Conservation (phyloP, 2,329 filamentous ascomycete genomes). For the Colletotrichum sp. region DNA sequence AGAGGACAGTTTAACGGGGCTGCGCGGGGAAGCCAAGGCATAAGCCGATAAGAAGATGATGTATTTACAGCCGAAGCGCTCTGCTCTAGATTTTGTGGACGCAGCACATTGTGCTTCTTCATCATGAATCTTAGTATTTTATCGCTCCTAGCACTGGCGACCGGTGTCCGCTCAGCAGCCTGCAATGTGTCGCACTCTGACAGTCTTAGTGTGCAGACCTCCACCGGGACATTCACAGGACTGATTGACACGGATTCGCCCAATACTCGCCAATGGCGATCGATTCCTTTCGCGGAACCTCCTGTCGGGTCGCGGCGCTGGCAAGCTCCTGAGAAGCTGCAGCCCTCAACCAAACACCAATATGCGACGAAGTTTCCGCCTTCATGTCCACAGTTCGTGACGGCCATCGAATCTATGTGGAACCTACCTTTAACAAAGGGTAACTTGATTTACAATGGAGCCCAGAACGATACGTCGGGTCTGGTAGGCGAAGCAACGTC, state of each 20-base stretch:
- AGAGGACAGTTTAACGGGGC: not conserved
- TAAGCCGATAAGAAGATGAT: not conserved
- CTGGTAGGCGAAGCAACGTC: conserved; percentile 25
- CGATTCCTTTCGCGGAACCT: conserved; percentile 41
- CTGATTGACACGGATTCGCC: conserved; percentile 34
- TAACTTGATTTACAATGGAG: conserved; percentile 26
- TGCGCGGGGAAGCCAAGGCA: not conserved
- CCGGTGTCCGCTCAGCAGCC: not conserved
- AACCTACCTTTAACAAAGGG: conserved; percentile 25
- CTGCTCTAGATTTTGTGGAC: not conserved
- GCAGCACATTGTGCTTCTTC: not conserved
- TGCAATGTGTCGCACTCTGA: not conserved
- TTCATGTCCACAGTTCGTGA: conserved; percentile 39
- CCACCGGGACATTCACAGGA: conserved; percentile 37
- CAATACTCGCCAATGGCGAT: conserved; percentile 39
- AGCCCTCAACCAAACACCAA: conserved; percentile 26
- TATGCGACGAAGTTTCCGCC: conserved; percentile 31
- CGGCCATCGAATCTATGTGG: conserved; percentile 30
- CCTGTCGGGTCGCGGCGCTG: conserved; percentile 33
- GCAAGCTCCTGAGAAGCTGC: conserved; percentile 30
- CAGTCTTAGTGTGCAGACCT: conserved; percentile 32
- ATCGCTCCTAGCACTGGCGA: not conserved
- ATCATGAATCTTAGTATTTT: not conserved
- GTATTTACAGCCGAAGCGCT: not conserved
- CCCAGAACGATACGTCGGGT: conserved; percentile 24